Evolutionary conservation across 495 filamentous ascomycete species (phyloP).

Genomic region (Tuber borchii): DNA sequence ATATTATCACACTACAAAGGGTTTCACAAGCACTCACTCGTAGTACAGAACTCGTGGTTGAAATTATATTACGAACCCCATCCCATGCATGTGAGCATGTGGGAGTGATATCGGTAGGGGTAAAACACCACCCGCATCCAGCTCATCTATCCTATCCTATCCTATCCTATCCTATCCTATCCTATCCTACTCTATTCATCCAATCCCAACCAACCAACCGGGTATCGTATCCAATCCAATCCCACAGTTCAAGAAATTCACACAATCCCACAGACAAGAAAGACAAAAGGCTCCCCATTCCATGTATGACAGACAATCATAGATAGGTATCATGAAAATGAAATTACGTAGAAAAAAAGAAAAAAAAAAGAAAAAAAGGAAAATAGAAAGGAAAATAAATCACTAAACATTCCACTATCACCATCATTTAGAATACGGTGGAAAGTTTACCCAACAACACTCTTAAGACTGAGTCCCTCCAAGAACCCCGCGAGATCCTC

Average conservation of each 20-base stretch:
- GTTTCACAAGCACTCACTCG: neutral
- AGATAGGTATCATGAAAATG: neutral
- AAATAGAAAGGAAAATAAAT: neutral
- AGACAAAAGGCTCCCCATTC: neutral
- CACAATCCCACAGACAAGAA: neutral
- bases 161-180: neutral
- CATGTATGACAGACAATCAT: neutral
- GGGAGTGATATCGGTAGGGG: neutral
- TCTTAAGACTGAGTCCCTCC: slow-evolving; percentile 84
- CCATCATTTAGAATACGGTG: neutral
- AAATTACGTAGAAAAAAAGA: neutral
- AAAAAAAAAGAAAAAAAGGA: neutral
- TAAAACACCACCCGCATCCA: neutral
- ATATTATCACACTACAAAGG: neutral
- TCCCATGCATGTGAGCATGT: neutral
- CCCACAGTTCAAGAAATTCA: neutral
- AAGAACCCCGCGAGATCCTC: slow-evolving; percentile 89
- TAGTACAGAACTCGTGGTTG: neutral
- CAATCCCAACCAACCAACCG: neutral
- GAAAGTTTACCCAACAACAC: slow-evolving; percentile 64
- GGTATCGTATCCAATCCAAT: neutral
- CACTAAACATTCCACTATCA: neutral
- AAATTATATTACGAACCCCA: neutral
- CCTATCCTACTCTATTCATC: neutral
- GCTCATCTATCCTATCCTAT: neutral